These are phyloP conservation scores for Microcyclospora pomicola DNA, from an alignment of 2,329 filamentous ascomycete genomes.

Conservation along the genomic window DNA sequence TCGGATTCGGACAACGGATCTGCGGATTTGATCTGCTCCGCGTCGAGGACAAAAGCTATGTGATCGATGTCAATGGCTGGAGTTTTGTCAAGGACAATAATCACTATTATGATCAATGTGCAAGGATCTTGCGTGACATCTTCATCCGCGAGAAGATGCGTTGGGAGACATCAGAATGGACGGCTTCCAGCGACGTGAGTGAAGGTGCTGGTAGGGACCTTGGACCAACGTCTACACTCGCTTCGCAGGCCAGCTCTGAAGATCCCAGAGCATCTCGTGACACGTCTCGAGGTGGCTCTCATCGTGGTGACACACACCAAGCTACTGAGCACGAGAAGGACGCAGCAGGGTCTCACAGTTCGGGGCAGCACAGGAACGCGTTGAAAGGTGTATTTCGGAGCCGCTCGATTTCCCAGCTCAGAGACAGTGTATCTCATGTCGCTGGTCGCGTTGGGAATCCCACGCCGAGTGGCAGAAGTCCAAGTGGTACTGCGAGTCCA, in stretches of 20 bases:
- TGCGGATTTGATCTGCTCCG: conserved; percentile 92
- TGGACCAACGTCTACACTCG: not conserved
- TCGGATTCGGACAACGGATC: conserved; percentile 83
- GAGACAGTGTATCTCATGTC: conserved; percentile 24
- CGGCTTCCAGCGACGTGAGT: conserved; percentile 15
- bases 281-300: conserved; percentile 6
- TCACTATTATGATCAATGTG: conserved; percentile 88
- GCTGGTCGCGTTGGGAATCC: conserved; percentile 14
- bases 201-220: conserved; percentile 7
- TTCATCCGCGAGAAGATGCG: conserved; percentile 69
- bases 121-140: conserved; percentile 72
- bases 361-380: conserved; percentile 25
- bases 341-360: conserved; percentile 19
- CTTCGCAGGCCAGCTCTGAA: not conserved
- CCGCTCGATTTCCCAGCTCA: conserved; percentile 48
- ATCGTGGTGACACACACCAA: too few relatives aligned
- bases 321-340: too few relatives aligned
- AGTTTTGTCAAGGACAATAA: conserved; percentile 99
- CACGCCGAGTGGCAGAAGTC: conserved; percentile 8
- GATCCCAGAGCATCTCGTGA: conserved; percentile 1
- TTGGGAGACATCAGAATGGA: conserved; percentile 29
- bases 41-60: conserved; percentile 74
- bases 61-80: conserved; percentile 99
- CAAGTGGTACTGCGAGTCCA: conserved; percentile 24
- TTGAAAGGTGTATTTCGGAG: conserved; percentile 50